Conservation (phyloP, 78 protist genomes). For the Guillardia theta region DNA sequence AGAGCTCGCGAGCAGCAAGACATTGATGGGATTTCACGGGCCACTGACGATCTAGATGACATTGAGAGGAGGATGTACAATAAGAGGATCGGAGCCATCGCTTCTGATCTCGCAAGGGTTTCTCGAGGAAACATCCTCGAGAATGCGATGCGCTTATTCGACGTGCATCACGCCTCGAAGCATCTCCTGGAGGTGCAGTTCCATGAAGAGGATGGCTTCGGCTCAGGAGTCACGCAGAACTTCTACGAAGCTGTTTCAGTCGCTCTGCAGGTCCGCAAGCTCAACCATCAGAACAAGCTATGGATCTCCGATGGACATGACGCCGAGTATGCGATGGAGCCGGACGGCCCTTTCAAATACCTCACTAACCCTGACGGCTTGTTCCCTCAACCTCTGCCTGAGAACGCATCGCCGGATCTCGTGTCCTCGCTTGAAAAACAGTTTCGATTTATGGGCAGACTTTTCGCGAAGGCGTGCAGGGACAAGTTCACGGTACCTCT, state of each 20-base stretch:
- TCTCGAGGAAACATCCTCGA: not conserved
- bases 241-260: slow-evolving; percentile 31
- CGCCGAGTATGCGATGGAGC: not conserved
- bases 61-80: not conserved
- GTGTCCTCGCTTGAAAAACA: not conserved
- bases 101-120: slow-evolving; percentile 15
- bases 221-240: slow-evolving; percentile 35
- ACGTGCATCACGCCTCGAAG: not conserved
- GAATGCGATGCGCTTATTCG: not conserved
- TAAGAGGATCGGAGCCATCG: slow-evolving; percentile 1
- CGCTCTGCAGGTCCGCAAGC: slow-evolving; percentile 12
- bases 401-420: not conserved
- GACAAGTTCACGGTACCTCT: slow-evolving; percentile 29
- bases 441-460: not conserved
- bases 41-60: slow-evolving; percentile 6
- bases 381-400: slow-evolving; percentile 36
- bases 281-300: not conserved
- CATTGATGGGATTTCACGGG: not conserved
- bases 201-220: slow-evolving; percentile 33
- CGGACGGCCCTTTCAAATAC: slow-evolving; percentile 3
- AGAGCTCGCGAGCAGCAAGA: slow-evolving; percentile 32
- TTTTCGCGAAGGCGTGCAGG: slow-evolving; percentile 31
- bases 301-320: slow-evolving; percentile 19
- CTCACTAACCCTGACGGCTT: slow-evolving; percentile 21
- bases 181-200: slow-evolving; percentile 35